Base-by-base conservation (phyloP, 208 protist species). In the Acanthamoeba divionensis region DNA sequence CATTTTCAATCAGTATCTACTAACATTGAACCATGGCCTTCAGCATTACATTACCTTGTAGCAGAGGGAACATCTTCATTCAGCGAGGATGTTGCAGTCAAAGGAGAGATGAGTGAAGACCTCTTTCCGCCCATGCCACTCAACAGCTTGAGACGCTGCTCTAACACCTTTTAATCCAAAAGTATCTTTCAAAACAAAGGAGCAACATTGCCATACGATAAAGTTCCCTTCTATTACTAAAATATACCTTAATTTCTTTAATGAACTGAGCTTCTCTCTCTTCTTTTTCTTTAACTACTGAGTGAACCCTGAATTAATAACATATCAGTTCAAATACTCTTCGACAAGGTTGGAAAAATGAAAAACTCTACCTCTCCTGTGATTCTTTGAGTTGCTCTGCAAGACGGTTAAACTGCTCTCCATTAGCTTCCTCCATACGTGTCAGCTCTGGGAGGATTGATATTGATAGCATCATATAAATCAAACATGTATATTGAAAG, bases 111-210 rank as follows among this genome's bases (percentile, higher is more conserved):
- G 33, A 50, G 48, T 13, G n/a, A 5, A 7, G 33, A 13, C 69
- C 55, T 79, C 45, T 33, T 24, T 9, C 69, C 69, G 44, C 4
- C 55, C 69, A 79, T 79, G 5, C 69, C 69, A n/a, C 55, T 79
- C 10, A 79, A n/a, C 69, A 79, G 21, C 69, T 52, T 48, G 69
- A 79, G 50, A 31, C 69, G 69, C 69, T 79, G 69, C 38, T 79
- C 69, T 9, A 79, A 31, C 2, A 79, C 36, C 62, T 69, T n/a
- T n/a, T n/a, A n/a, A n/a, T n/a, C n/a, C n/a, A 10, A 9, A n/a
- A n/a, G n/a, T 69, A 69, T 10, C 9, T 69, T 24, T 69, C 13
- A 10, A 29, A 26, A 31, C 13, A 69, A 69, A n/a, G n/a, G 13
- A 10, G 13, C n/a, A 41, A 26, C 62, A 69, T n/a, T 10, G n/a